These are phyloP conservation scores for Chlorella sp. DNA, from an alignment of 139 green algal genomes.

Conservation along the genomic window DNA sequence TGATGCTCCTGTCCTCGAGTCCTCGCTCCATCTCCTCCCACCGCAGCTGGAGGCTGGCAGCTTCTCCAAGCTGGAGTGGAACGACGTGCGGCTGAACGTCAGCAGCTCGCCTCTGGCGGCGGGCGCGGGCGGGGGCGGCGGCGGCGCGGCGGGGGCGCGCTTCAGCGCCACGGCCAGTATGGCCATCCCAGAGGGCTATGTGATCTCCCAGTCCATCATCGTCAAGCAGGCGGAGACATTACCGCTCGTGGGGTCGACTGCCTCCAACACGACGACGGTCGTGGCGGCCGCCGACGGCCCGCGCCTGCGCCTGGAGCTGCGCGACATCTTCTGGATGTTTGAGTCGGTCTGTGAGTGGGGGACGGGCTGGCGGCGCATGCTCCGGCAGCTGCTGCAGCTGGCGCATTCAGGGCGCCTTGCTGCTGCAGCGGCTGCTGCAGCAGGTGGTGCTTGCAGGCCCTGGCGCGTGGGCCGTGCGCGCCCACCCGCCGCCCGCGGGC, in stretches of 20 bases:
- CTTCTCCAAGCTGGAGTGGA: not conserved
- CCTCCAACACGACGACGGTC: constrained; percentile 98
- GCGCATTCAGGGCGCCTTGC: not conserved
- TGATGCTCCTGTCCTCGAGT: not conserved
- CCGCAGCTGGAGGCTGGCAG: not conserved
- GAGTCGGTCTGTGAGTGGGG: not conserved
- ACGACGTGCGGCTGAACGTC: too few species aligned
- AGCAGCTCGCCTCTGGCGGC: too few species aligned
- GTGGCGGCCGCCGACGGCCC: too few species aligned
- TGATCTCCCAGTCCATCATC: not conserved
- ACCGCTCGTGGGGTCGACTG: too few species aligned
- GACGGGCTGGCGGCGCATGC: not conserved
- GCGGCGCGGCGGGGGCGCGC: too few species aligned
- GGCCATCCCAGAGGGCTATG: not conserved
- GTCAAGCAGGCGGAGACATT: constrained; percentile 49
- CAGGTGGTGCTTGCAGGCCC: too few species aligned
- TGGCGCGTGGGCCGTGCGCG: too few species aligned
- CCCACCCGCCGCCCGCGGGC: too few species aligned
- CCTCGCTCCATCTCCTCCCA: not conserved
- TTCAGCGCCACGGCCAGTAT: too few species aligned
- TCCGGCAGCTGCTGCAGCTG: not conserved
- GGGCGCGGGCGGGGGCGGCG: too few species aligned
- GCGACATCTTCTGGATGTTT: constrained; percentile 98
- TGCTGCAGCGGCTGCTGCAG: too few species aligned
- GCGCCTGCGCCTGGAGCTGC: too few species aligned